Evolutionary conservation across 2,329 filamentous ascomycete species (phyloP).

Genomic region (Arthrobotrys sinensis): DNA sequence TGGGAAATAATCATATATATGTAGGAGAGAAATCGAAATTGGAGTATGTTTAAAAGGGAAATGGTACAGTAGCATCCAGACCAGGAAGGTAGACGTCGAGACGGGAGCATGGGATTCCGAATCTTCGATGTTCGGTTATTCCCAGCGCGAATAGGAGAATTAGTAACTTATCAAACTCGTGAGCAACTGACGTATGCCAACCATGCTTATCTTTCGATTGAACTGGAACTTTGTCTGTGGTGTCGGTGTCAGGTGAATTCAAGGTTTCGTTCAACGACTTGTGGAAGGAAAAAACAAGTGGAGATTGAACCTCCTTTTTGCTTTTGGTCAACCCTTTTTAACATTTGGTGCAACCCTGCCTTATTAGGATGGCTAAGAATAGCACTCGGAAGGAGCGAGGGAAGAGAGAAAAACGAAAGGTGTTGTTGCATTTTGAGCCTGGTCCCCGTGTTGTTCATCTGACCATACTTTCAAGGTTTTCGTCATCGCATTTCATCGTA

Average conservation of each 20-base stretch:
- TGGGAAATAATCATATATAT: conserved; percentile 22
- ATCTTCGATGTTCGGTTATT: conserved; percentile 7
- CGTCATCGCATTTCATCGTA: conserved; percentile 11
- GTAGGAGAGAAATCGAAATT: conserved; percentile 17
- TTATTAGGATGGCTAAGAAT: conserved; percentile 48
- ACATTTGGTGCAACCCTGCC: conserved; percentile 56
- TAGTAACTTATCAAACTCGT: background rate
- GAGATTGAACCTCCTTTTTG: conserved; percentile 3
- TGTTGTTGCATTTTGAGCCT: conserved; percentile 60
- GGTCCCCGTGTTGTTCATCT: conserved; percentile 42
- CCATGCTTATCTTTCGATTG: conserved; percentile 16
- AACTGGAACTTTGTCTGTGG: background rate
- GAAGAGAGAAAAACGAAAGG: background rate
- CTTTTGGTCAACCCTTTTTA: conserved; percentile 36
- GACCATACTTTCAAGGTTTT: conserved; percentile 19
- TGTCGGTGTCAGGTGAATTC: conserved; percentile 37
- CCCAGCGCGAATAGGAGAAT: conserved; percentile 16
- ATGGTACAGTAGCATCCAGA: conserved; percentile 42
- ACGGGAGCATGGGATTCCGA: conserved; percentile 2
- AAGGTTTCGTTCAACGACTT: background rate
- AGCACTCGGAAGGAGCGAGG: conserved; percentile 6
- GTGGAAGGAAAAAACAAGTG: conserved; percentile 3
- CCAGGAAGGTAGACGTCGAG: conserved; percentile 4
- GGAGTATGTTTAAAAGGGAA: conserved; percentile 11
- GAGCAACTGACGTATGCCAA: conserved; percentile 38